These are phyloP conservation scores for Cutaneotrichosporon arboriforme DNA, from an alignment of 1,284 basidiomycete genomes.

Conservation along the genomic window DNA sequence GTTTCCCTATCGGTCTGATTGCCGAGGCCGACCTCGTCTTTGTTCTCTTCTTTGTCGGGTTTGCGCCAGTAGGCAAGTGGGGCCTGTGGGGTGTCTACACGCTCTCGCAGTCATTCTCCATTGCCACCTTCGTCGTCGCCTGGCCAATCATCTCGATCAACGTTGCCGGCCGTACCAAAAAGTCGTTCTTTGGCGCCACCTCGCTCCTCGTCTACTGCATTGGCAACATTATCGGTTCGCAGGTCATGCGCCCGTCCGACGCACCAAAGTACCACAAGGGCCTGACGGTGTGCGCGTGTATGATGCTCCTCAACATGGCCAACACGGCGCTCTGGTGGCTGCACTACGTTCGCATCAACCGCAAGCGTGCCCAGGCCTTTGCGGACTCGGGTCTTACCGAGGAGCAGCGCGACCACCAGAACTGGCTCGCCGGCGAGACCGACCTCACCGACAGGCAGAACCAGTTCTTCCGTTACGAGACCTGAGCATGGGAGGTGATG, in stretches of 20 bases:
- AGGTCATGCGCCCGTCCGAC: conserved; percentile 21
- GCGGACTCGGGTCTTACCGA: conserved; percentile 16
- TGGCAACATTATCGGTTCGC: conserved; percentile 27
- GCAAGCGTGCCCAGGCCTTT: conserved; percentile 19
- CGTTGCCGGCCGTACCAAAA: conserved; percentile 19
- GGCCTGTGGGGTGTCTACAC: conserved; percentile 20
- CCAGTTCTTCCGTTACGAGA: too few species aligned
- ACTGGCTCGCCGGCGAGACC: conserved; percentile 27
- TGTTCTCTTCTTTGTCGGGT: conserved; percentile 23
- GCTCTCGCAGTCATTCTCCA: conserved; percentile 13
- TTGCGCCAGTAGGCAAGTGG: conserved; percentile 19
- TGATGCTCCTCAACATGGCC: conserved; percentile 12
- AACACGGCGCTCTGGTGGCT: conserved; percentile 19
- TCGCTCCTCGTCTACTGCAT: conserved; percentile 23
- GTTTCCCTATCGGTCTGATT: conserved; percentile 25
- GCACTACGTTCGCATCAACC: conserved; percentile 26
- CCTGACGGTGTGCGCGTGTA: conserved; percentile 19
- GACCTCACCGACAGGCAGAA: conserved; percentile 24
- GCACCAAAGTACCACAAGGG: conserved; percentile 22
- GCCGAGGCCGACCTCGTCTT: conserved; percentile 11
- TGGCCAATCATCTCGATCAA: conserved; percentile 15
- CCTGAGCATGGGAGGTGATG: too few species aligned
- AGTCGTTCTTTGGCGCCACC: conserved; percentile 19
- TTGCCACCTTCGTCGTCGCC: conserved; percentile 17
- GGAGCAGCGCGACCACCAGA: conserved; percentile 25